Conservation (phyloP, 176 grass and related monocot genomes). For the Elymus sibiricus region DNA sequence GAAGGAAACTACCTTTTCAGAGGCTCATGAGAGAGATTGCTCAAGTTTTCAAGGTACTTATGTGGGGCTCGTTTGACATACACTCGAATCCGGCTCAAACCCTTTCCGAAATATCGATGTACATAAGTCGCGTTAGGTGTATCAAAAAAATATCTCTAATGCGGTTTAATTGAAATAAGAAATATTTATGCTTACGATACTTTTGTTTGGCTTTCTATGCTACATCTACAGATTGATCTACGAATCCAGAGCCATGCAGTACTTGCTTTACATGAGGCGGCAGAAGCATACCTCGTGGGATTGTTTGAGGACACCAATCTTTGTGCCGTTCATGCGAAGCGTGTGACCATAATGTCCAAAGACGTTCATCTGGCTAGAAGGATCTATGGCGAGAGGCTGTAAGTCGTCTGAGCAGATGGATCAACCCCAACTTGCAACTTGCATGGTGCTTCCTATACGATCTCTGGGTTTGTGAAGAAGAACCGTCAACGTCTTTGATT, state of each 20-base stretch:
- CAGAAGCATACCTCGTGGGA: slow-evolving; percentile 31
- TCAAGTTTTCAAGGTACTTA: slow-evolving; percentile 21
- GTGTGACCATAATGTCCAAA: slow-evolving; percentile 35
- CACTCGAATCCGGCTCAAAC: not conserved
- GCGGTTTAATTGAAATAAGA: not conserved
- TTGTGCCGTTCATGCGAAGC: slow-evolving; percentile 30
- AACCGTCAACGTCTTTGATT: too few relatives aligned
- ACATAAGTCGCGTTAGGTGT: not conserved
- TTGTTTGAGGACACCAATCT: slow-evolving; percentile 33
- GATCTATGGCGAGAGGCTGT: slow-evolving; percentile 16
- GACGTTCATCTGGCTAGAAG: not conserved
- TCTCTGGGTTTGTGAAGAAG: not conserved
- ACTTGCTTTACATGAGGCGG: slow-evolving; percentile 22
- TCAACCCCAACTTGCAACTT: not conserved
- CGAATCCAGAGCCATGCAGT: not conserved
- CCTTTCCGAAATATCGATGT: not conserved
- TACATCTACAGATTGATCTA: slow-evolving; percentile 14
- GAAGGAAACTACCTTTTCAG: slow-evolving; percentile 1
- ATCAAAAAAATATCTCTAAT: not conserved
- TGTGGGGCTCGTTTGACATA: not conserved
- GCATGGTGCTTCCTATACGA: not conserved
- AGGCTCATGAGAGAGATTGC: slow-evolving; percentile 39
- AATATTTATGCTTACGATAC: not conserved
- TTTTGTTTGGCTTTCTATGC: not conserved
- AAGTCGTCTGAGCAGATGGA: not conserved